A percentile compares a stretch with the other conserved stretches of the same genome.
Conservation (phyloP, 2,329 filamentous ascomycete genomes). For the Alternaria gansuensis region DNA sequence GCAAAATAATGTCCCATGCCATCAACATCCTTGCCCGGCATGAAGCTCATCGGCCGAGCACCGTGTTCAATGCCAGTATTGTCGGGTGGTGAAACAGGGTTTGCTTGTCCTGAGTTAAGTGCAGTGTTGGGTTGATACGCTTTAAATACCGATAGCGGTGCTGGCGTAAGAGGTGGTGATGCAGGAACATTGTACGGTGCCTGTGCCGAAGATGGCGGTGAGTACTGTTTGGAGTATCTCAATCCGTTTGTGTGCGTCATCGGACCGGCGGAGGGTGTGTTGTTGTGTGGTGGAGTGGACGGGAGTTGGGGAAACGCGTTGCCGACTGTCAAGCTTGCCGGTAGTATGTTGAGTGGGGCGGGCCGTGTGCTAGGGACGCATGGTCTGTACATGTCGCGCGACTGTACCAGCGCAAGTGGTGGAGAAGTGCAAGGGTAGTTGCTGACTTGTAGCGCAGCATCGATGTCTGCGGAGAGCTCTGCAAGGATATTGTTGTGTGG, state of each 20-base stretch:
- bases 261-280: neutral
- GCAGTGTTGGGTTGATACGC: conserved; percentile 31
- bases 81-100: neutral
- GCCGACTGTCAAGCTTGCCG: conserved; percentile 36
- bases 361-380: neutral
- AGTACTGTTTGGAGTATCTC: conserved; percentile 27
- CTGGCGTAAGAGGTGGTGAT: conserved; percentile 19
- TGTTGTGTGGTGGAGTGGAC: neutral
- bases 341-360: conserved; percentile 11
- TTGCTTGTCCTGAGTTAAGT: neutral
- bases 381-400: neutral
- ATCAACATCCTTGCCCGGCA: conserved; percentile 6
- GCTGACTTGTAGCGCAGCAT: conserved; percentile 8
- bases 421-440: neutral
- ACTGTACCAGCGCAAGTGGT: neutral
- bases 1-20: conserved; percentile 14
- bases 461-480: conserved; percentile 33
- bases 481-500: conserved; percentile 22
- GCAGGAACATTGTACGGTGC: conserved; percentile 3
- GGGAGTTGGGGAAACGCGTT: conserved; percentile 5
- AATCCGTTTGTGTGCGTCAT: conserved; percentile 16
- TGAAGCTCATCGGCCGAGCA: neutral
- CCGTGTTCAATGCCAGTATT: neutral
- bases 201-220: conserved; percentile 14
- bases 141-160: conserved; percentile 27